phyloP scores from a whole-genome alignment of 495 filamentous ascomycete genomes.

The Echria macrotheca region DNA sequence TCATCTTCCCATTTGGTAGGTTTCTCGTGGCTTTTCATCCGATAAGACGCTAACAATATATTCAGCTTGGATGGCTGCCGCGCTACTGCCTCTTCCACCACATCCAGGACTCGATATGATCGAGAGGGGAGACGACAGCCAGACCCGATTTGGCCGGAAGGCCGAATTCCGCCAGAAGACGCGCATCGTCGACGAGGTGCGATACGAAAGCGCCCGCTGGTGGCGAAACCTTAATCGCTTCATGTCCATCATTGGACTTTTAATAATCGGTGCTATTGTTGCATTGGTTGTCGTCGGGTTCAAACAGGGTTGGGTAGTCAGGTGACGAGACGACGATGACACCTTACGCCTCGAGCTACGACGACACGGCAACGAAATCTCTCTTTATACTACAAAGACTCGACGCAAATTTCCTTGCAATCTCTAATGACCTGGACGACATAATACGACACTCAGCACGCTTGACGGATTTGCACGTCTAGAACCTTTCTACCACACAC shows the following conservation, averaged over 20 bases:
- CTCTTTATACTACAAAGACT: constrained; percentile 3
- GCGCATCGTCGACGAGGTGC: constrained; percentile 48
- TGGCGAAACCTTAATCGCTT: constrained; percentile 88
- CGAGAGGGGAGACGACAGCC: constrained; percentile 27
- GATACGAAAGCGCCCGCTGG: constrained; percentile 80
- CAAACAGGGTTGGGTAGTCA: constrained; percentile 31
- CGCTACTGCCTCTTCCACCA: constrained; percentile 72
- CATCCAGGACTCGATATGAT: constrained; percentile 41
- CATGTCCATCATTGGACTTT: constrained; percentile 74
- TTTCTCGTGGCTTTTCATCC: background rate
- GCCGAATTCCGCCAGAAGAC: constrained; percentile 39
- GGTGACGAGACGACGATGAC: background rate
- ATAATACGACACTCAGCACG: constrained; percentile 12
- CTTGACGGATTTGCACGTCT: constrained; percentile 14
- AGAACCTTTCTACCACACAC: background rate
- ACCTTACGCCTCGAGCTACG: background rate
- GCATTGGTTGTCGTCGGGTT: constrained; percentile 55
- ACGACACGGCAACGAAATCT: background rate
- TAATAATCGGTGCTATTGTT: constrained; percentile 71
- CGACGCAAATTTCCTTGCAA: background rate
- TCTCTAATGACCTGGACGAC: constrained; percentile 22
- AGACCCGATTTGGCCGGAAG: constrained; percentile 26
- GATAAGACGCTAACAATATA: constrained; percentile 7
- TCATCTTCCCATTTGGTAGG: constrained; percentile 76
- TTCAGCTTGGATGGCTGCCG: constrained; percentile 77